A percentile compares a stretch with the other conserved stretches of the same genome.
phyloP scores from a whole-genome alignment of 495 filamentous ascomycete species.

The Rhizodiscina lignyota region DNA sequence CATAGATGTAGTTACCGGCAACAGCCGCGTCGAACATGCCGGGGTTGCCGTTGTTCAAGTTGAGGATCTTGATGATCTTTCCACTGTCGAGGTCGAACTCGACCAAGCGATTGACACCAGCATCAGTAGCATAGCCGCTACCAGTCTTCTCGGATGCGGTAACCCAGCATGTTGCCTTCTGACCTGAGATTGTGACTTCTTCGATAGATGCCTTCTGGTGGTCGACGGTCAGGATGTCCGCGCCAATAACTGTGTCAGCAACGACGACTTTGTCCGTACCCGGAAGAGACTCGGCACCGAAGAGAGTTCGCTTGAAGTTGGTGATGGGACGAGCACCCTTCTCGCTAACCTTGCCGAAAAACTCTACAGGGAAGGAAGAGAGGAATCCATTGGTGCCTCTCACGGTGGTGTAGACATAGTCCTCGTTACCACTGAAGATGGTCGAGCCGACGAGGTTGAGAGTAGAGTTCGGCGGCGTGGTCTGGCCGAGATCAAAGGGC shows the following conservation, averaged over 20 bases:
- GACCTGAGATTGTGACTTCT: constrained; percentile 26
- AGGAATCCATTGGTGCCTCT: constrained; percentile 45
- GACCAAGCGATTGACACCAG: constrained; percentile 29
- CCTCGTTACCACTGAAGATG: constrained; percentile 36
- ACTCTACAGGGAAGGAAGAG: constrained; percentile 27
- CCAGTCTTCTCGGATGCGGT: constrained; percentile 23
- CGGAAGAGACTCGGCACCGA: constrained; percentile 31
- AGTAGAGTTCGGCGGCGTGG: constrained; percentile 36
- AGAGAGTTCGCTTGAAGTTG: constrained; percentile 34
- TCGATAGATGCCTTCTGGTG: constrained; percentile 6
- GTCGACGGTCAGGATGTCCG: constrained; percentile 25
- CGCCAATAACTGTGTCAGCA: constrained; percentile 40
- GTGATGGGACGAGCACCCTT: constrained; percentile 12
- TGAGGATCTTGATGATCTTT: constrained; percentile 22
- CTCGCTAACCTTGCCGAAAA: constrained; percentile 9
- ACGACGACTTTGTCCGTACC: constrained; percentile 25
- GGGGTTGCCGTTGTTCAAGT: constrained; percentile 27
- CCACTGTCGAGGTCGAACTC: constrained; percentile 31
- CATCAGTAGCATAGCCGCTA: constrained; percentile 39
- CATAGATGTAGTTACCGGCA: constrained; percentile 36
- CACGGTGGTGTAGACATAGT: constrained; percentile 32
- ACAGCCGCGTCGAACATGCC: constrained; percentile 37
- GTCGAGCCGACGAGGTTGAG: constrained; percentile 35
- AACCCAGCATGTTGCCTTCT: constrained; percentile 41
- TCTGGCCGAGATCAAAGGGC: constrained; percentile 29